Base-by-base conservation (phyloP, 108 stramenopile species). In the Nitzschia putrida region DNA sequence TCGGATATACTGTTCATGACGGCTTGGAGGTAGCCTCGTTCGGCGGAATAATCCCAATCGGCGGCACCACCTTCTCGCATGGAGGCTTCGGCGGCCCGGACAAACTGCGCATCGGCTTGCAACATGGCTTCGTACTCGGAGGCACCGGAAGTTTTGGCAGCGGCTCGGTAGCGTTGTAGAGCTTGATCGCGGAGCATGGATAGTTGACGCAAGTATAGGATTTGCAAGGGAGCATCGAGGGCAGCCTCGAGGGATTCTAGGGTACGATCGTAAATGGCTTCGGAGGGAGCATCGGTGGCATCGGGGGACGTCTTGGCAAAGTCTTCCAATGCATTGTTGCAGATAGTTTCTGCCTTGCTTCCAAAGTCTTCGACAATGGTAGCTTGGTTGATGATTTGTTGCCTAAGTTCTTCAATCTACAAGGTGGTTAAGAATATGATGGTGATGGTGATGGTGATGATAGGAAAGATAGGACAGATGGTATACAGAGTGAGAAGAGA, bases 121-220 rank as follows among this genome's bases (percentile, higher is more conserved):
- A 92, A 77, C 96, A 98, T 97, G 71, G 97, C 95, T 76, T 98
- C 95, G 79, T 95, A 98, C 61, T 98, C 96, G 53, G 83, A 88
- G 7, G 88, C 74, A 63, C 92, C 91, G 38, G 90, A 80, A 24
- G 88, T 83, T 40, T 86, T 85, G 18, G 88, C 68, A 12, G 87
- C 78, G 14, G 90, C 74, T 60, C 90, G 85, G 82, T 92, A 98
- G 54, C 79, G 73, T 67, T 91, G 79, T 8, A 98, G 74, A 13
- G 97, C 95, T 59, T 86, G 76, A 59, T 96, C 95, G 42, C 96
- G 78, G 40, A 97, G 78, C 11, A 93, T 63, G 9, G 88, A 58
- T 16, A 98, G 78, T 80, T 97, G 97, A 21, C 82, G 79, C 49
- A 95, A 70, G 80, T 96, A 98, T 34, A 98, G 77, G 4, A 96